Percentiles rank a stretch among this genome's conserved stretches.
Evolutionary conservation across 768 basidiomycete genomes (phyloP).

Genomic region (Nidula microcarpa): DNA sequence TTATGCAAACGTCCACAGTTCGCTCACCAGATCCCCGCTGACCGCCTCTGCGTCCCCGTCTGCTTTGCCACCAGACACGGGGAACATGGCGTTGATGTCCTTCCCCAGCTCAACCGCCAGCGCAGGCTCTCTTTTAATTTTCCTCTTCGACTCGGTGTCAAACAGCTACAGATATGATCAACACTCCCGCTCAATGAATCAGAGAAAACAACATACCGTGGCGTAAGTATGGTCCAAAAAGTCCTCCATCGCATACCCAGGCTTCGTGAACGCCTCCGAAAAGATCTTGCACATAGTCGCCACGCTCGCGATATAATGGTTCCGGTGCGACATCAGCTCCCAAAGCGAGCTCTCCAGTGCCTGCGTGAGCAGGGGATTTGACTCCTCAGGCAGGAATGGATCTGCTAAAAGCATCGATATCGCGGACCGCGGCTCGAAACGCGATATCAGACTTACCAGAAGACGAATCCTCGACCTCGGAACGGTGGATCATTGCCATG

Average conservation of each 20-base stretch:
- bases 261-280: constrained; percentile 92
- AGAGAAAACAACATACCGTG: constrained; percentile 48
- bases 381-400: constrained; percentile 64
- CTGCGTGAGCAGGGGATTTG: constrained; percentile 70
- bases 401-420: constrained; percentile 31
- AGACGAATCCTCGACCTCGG: constrained; percentile 28
- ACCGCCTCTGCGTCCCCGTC: constrained; percentile 4
- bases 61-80: constrained; percentile 3
- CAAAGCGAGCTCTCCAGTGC: constrained; percentile 89
- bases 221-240: constrained; percentile 93
- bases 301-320: constrained; percentile 86
- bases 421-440: neutral
- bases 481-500: constrained; percentile 90
- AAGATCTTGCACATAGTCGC: constrained; percentile 87
- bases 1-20: constrained; percentile 42
- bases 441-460: constrained; percentile 22
- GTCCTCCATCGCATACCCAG: constrained; percentile 86
- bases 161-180: constrained; percentile 58
- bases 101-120: constrained; percentile 40
- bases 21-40: constrained; percentile 34
- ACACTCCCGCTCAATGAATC: neutral
- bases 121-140: constrained; percentile 78
- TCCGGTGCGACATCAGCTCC: constrained; percentile 79
- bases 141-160: constrained; percentile 77
- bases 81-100: constrained; percentile 21